Base-by-base conservation (phyloP, 805 yeast species). In the Scheffersomyces lignosus region DNA sequence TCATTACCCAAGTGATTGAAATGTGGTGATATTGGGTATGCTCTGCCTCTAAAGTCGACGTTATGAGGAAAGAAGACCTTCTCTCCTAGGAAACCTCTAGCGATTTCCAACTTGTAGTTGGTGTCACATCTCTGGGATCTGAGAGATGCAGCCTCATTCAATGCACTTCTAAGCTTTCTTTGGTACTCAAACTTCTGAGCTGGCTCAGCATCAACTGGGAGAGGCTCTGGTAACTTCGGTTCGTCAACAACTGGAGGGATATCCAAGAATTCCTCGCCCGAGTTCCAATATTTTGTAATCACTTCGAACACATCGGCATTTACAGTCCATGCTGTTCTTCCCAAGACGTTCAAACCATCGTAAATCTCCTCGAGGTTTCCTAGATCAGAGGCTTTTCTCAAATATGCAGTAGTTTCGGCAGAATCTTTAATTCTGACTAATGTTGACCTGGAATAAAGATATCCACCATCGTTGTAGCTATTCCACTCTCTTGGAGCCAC, bases 81-180 rank as follows among this genome's bases (percentile, higher is more conserved):
- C 57, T 85, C 93, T 16, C 95, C 95, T 39, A 75, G 84, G 63
- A 61, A 83, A 0, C 96, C 96, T 46, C 98, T 75, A 0, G 99
- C 98, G 55, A 93, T 88, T 60, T 93, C 99, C 35, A 93, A 65
- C 58, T 88, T 93, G 60, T 93, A 93, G 58, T 93, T 91, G 44
- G 87, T 73, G 61, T 90, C 97, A 66, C 99, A 93, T 60, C 99
- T 78, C 57, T 83, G 85, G 0, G 98, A 90, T 60, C 93, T 80
- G 44, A 75, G 71, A 15, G 83, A 70, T 8, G 85, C 77, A 42
- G 80, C 81, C 29, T 78, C 81, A 45, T 80, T 77, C 15, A 80
- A 71, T 6, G 77, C 50, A 25, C 67, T 71, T 38, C 80, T 81
- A 39, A 86, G 78, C 33, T 69, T 60, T 18, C 79, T 69, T 48